Conservation (phyloP, 2,329 filamentous ascomycete species). For the Diaporthe ilicicola region DNA sequence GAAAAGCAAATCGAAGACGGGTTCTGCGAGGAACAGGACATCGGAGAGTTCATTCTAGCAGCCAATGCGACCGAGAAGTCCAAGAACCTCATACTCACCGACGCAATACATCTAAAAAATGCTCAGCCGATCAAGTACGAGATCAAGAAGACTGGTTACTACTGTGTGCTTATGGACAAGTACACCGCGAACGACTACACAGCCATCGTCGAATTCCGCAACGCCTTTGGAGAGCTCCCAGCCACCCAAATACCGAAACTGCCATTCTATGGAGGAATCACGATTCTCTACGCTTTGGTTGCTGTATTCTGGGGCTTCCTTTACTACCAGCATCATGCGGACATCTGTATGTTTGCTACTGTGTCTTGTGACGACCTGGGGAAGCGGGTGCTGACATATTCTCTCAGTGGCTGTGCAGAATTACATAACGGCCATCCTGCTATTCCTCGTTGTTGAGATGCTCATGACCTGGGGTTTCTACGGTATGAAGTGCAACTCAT, state of each 20-base stretch:
- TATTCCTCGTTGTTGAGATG: constrained; percentile 95
- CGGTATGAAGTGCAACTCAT: constrained; percentile 55
- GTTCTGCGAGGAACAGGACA: constrained; percentile 78
- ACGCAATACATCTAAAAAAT: constrained; percentile 83
- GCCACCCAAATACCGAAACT: constrained; percentile 96
- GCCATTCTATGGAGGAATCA: constrained; percentile 94
- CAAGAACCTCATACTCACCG: constrained; percentile 76
- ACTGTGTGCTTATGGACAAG: constrained; percentile 84
- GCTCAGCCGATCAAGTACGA: constrained; percentile 80
- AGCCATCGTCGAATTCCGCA: constrained; percentile 89
- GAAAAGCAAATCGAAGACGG: constrained; percentile 72
- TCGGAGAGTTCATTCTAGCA: constrained; percentile 85
- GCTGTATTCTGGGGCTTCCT: constrained; percentile 91
- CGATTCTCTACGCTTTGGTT: constrained; percentile 91
- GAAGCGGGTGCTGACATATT: constrained; percentile 42
- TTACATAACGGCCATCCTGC: constrained; percentile 96
- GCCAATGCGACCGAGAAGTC: constrained; percentile 78
- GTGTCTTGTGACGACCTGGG: not conserved
- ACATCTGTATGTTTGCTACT: constrained; percentile 72
- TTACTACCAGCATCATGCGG: constrained; percentile 91
- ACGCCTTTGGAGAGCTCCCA: constrained; percentile 94
- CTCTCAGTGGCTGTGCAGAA: constrained; percentile 90
- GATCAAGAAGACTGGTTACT: constrained; percentile 92
- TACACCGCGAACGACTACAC: constrained; percentile 76
- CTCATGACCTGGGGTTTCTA: constrained; percentile 99